Percentiles rank a stretch among this genome's conserved stretches.
phyloP scores from a whole-genome alignment of 1,284 basidiomycete species.

The Veloporphyrellus conicus region DNA sequence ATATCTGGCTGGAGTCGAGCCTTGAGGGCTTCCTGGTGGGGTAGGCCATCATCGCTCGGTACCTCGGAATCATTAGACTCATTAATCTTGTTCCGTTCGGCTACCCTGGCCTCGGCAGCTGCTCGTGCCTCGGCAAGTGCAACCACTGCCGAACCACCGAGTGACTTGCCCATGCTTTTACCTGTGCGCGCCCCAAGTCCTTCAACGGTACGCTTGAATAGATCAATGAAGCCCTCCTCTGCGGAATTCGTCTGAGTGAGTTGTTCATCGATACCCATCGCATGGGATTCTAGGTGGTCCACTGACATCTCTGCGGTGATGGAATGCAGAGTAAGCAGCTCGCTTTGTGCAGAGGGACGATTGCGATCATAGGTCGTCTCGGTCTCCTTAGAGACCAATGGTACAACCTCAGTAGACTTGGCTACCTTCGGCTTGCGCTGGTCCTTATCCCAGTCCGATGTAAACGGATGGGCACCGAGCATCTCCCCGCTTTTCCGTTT shows the following conservation, averaged over 20 bases:
- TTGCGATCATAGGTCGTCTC: slow-evolving; percentile 5
- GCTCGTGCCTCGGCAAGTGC: slow-evolving; percentile 68
- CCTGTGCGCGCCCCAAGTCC: slow-evolving; percentile 57
- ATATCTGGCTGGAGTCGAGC: slow-evolving; percentile 17
- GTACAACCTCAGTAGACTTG: slow-evolving; percentile 40
- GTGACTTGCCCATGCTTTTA: slow-evolving; percentile 61
- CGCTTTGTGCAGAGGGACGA: slow-evolving; percentile 7
- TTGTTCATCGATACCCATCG: slow-evolving; percentile 16
- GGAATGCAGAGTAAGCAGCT: not conserved
- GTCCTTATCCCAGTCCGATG: slow-evolving; percentile 30
- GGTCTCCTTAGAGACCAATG: slow-evolving; percentile 27
- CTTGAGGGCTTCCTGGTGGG: slow-evolving; percentile 2
- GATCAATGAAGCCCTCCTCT: slow-evolving; percentile 51
- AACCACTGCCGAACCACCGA: slow-evolving; percentile 51
- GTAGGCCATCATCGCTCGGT: slow-evolving; percentile 10
- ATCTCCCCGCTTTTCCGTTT: slow-evolving; percentile 71
- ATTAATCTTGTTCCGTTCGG: slow-evolving; percentile 52
- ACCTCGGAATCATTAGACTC: slow-evolving; percentile 31
- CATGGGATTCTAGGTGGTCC: slow-evolving; percentile 7
- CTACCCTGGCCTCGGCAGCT: slow-evolving; percentile 66
- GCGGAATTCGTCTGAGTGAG: slow-evolving; percentile 15
- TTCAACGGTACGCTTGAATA: slow-evolving; percentile 65
- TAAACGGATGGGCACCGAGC: slow-evolving; percentile 26
- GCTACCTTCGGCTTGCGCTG: slow-evolving; percentile 48
- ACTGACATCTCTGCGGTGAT: not conserved